phyloP scores from a whole-genome alignment of 1,139 yeast genomes.

The Diutina pseudorugosa region DNA sequence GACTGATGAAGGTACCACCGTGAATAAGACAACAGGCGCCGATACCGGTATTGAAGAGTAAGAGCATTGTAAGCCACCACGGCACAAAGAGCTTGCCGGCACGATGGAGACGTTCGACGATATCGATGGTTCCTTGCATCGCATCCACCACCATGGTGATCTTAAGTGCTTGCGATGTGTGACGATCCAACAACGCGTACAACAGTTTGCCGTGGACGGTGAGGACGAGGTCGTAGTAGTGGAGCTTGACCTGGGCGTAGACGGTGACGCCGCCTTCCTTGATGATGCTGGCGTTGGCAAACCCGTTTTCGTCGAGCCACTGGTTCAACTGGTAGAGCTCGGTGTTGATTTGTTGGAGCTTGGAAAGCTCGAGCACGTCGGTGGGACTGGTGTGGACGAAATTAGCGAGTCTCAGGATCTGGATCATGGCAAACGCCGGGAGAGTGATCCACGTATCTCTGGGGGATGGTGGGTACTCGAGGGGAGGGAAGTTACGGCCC shows the following conservation, averaged over 20 bases:
- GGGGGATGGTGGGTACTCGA: slow-evolving; percentile 11
- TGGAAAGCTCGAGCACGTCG: slow-evolving; percentile 18
- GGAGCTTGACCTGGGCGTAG: slow-evolving; percentile 27
- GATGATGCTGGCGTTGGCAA: slow-evolving; percentile 16
- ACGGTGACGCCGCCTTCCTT: slow-evolving; percentile 7
- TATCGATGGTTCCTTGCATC: slow-evolving; percentile 23
- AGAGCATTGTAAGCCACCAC: slow-evolving; percentile 41
- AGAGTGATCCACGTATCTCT: slow-evolving; percentile 42
- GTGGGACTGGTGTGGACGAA: slow-evolving; percentile 18
- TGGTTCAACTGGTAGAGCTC: slow-evolving; percentile 18
- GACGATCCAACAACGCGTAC: slow-evolving; percentile 24
- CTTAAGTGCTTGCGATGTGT: slow-evolving; percentile 21
- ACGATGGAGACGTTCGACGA: slow-evolving; percentile 22
- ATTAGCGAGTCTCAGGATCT: slow-evolving; percentile 28
- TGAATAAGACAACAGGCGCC: slow-evolving; percentile 33
- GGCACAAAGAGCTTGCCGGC: slow-evolving; percentile 31
- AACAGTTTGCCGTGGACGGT: slow-evolving; percentile 25
- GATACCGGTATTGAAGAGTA: slow-evolving; percentile 37
- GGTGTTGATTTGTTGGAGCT: slow-evolving; percentile 23
- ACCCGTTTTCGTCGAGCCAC: slow-evolving; percentile 29
- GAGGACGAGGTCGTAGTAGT: slow-evolving; percentile 28
- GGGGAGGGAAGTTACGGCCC: slow-evolving; percentile 20
- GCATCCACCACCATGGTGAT: slow-evolving; percentile 24
- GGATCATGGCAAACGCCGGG: slow-evolving; percentile 37
- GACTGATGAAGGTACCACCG: slow-evolving; percentile 21